A percentile compares a stretch with the other conserved stretches of the same genome.
These are phyloP conservation scores for Boletus sp. DNA, from an alignment of 1,284 basidiomycete genomes.

Conservation along the genomic window DNA sequence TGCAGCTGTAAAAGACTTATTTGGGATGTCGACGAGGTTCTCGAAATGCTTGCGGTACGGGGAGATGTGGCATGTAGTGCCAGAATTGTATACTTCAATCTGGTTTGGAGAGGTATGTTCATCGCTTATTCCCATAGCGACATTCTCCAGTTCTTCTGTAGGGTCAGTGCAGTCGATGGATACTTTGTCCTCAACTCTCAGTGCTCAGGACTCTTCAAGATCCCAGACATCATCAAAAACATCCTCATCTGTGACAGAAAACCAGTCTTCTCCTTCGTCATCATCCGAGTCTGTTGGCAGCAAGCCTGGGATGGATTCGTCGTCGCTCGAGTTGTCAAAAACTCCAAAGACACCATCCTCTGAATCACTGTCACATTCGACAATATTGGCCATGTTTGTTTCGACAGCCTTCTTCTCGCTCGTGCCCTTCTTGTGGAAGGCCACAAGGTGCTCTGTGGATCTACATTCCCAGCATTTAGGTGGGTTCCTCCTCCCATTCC, in stretches of 20 bases:
- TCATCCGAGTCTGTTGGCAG: too few relatives aligned
- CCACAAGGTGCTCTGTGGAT: too few relatives aligned
- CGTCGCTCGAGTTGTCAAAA: too few relatives aligned
- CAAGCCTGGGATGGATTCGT: too few relatives aligned
- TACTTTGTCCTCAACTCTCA: not conserved
- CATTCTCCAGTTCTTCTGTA: not conserved
- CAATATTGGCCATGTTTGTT: too few relatives aligned
- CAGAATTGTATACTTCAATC: constrained; percentile 44
- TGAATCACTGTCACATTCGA: too few relatives aligned
- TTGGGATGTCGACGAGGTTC: constrained; percentile 33
- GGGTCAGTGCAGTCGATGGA: not conserved
- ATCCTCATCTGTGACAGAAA: not conserved
- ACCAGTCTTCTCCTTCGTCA: not conserved
- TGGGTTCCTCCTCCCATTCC: too few relatives aligned
- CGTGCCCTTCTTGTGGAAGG: too few relatives aligned
- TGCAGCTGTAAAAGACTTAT: constrained; percentile 38
- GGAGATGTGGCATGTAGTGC: constrained; percentile 44
- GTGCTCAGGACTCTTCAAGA: not conserved
- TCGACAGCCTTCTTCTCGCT: too few relatives aligned
- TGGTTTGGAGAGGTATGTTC: not conserved
- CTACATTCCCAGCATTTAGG: too few relatives aligned
- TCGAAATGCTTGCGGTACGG: constrained; percentile 42
- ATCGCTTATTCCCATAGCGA: not conserved
- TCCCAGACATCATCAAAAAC: not conserved
- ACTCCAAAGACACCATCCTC: too few relatives aligned